A percentile compares a stretch with the other conserved stretches of the same genome.
phyloP scores from a whole-genome alignment of 2,329 filamentous ascomycete species.

The Colletotrichum tofieldiae region DNA sequence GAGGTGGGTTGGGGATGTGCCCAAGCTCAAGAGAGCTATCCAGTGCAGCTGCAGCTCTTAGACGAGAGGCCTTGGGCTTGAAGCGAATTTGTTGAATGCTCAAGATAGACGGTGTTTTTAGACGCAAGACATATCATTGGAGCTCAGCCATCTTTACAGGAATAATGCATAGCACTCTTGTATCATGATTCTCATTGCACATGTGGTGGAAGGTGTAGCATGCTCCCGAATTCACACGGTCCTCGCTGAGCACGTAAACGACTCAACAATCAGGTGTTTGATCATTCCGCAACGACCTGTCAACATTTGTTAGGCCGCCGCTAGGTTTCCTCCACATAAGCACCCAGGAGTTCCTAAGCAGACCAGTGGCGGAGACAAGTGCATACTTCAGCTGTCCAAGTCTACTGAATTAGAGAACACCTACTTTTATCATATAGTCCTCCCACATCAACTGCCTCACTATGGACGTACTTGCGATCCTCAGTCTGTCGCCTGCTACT shows the following conservation, averaged over 20 bases:
- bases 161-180: background rate
- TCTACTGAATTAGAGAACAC: no score
- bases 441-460: no score
- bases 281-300: background rate
- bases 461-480: no score
- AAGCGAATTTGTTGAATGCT: no score
- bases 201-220: background rate
- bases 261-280: background rate
- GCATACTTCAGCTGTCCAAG: no score
- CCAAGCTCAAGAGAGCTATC: slow-evolving; percentile 82
- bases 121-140: background rate
- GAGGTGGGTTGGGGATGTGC: slow-evolving; percentile 89
- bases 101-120: no score
- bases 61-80: background rate
- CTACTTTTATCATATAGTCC: no score
- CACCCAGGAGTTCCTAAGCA: no score
- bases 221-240: background rate
- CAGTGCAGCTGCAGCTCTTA: slow-evolving; percentile 97
- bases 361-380: no score
- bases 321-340: background rate
- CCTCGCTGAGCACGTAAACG: background rate
- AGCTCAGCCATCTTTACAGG: background rate
- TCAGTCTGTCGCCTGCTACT: no score
- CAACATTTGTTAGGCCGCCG: background rate
- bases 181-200: no score